Evolutionary conservation across 768 basidiomycete species (phyloP).

Genomic region (Brasilioporus rufonigricans): DNA sequence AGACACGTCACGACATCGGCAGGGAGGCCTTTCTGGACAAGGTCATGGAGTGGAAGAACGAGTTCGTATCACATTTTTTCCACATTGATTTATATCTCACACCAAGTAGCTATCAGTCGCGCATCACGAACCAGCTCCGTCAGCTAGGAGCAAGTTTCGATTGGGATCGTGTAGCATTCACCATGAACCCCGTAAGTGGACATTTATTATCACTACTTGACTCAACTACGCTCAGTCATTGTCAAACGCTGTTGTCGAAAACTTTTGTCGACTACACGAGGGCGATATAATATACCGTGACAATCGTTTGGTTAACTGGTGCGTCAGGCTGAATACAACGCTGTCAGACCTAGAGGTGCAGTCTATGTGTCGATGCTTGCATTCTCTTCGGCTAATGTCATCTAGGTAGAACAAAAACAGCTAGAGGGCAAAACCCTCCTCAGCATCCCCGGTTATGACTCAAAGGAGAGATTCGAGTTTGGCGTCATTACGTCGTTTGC

Average conservation of each 20-base stretch:
- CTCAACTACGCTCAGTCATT: slow-evolving; percentile 45
- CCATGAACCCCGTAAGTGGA: slow-evolving; percentile 78
- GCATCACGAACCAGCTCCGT: slow-evolving; percentile 86
- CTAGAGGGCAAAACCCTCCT: slow-evolving; percentile 82
- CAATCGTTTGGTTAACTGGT: slow-evolving; percentile 98
- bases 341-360: slow-evolving; percentile 95
- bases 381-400: neutral
- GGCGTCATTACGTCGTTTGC: slow-evolving; percentile 97
- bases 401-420: slow-evolving; percentile 88
- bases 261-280: slow-evolving; percentile 88
- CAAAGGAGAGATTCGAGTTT: slow-evolving; percentile 94
- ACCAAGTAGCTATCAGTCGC: slow-evolving; percentile 73
- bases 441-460: slow-evolving; percentile 90
- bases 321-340: slow-evolving; percentile 92
- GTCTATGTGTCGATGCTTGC: neutral
- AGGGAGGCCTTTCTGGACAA: slow-evolving; percentile 87
- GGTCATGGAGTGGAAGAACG: slow-evolving; percentile 96
- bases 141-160: slow-evolving; percentile 92
- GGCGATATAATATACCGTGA: slow-evolving; percentile 92
- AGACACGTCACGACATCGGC: slow-evolving; percentile 92
- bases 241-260: slow-evolving; percentile 87
- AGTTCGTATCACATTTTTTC: slow-evolving; percentile 51
- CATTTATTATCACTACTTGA: neutral
- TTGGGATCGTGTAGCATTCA: slow-evolving; percentile 93
- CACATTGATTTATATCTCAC: neutral